Evolutionary conservation across 495 filamentous ascomycete genomes (phyloP).

Genomic region (Aspergillus hancockii): DNA sequence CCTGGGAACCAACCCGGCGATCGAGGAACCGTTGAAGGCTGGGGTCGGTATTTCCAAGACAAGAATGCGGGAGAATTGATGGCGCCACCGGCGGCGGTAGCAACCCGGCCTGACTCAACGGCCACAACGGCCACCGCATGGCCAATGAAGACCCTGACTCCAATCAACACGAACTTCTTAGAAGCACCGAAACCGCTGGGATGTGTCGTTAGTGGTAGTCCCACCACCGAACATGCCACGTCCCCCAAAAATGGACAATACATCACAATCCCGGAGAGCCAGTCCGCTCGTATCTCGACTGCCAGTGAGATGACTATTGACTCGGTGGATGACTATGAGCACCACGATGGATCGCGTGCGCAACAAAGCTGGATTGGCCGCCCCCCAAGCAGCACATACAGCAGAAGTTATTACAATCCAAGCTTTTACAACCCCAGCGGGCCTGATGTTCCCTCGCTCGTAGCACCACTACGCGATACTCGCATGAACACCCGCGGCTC

Average conservation of each 20-base stretch:
- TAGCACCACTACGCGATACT: conserved; percentile 21
- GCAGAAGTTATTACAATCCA: conserved; percentile 47
- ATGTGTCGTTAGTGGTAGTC: conserved; percentile 64
- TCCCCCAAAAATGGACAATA: conserved; percentile 33
- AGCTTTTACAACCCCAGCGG: conserved; percentile 38
- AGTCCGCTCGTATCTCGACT: conserved; percentile 64
- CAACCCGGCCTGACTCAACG: conserved; percentile 21
- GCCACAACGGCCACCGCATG: conserved; percentile 44
- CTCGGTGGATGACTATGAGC: conserved; percentile 52
- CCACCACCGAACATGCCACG: conserved; percentile 59
- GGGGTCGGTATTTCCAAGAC: conserved; percentile 61
- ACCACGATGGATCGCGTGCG: conserved; percentile 51
- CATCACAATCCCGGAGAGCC: conserved; percentile 53
- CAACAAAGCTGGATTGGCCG: conserved; percentile 48
- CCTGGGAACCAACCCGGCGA: conserved; percentile 37
- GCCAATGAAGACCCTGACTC: conserved; percentile 38
- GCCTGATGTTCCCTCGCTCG: conserved; percentile 29
- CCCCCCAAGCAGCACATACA: conserved; percentile 63
- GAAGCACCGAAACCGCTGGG: conserved; percentile 46
- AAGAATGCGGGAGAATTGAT: conserved; percentile 47
- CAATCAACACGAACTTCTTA: conserved; percentile 39
- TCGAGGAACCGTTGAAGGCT: conserved; percentile 57
- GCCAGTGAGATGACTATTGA: conserved; percentile 55
- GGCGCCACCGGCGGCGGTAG: conserved; percentile 16
- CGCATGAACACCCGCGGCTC: conserved; percentile 37